Conservation (phyloP, 1,139 yeast genomes). For the Debaryomycetaceae sp. region DNA sequence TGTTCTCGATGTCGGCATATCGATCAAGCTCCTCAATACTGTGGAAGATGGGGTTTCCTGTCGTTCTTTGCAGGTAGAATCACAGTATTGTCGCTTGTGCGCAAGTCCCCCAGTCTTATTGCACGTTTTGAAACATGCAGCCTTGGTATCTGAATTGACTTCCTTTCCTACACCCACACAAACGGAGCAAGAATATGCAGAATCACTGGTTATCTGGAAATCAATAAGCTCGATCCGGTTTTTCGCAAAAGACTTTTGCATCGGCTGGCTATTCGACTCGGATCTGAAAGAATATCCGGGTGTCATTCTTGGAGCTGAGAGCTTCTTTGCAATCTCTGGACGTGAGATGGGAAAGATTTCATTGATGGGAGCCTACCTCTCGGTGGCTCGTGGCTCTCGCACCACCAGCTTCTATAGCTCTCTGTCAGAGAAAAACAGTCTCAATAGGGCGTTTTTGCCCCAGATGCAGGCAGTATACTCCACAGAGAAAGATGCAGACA, state of each 20-base stretch:
- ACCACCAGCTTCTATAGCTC: slow-evolving; percentile 42
- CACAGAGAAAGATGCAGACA: slow-evolving; percentile 13
- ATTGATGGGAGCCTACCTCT: slow-evolving; percentile 50
- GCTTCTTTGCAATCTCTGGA: slow-evolving; percentile 53
- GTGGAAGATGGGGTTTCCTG: slow-evolving; percentile 10
- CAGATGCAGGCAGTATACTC: slow-evolving; percentile 51
- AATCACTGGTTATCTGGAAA: not conserved
- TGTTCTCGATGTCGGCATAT: slow-evolving; percentile 29
- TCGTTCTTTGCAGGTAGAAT: slow-evolving; percentile 46
- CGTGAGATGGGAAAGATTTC: slow-evolving; percentile 56
- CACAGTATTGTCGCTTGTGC: slow-evolving; percentile 47
- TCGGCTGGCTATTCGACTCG: slow-evolving; percentile 61
- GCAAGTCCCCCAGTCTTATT: slow-evolving; percentile 42
- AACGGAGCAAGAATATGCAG: not conserved
- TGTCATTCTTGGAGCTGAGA: slow-evolving; percentile 64
- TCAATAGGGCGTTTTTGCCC: slow-evolving; percentile 59
- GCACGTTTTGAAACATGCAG: slow-evolving; percentile 10
- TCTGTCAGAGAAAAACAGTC: slow-evolving; percentile 32
- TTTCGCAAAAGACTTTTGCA: slow-evolving; percentile 53
- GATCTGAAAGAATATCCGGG: slow-evolving; percentile 47
- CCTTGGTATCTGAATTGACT: not conserved
- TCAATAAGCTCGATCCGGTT: slow-evolving; percentile 42
- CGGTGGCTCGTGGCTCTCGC: slow-evolving; percentile 53
- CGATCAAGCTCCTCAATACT: slow-evolving; percentile 27
- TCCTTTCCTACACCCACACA: too few species aligned